phyloP scores from a whole-genome alignment of 2,329 filamentous ascomycete genomes.

The Mycogone perniciosa region DNA sequence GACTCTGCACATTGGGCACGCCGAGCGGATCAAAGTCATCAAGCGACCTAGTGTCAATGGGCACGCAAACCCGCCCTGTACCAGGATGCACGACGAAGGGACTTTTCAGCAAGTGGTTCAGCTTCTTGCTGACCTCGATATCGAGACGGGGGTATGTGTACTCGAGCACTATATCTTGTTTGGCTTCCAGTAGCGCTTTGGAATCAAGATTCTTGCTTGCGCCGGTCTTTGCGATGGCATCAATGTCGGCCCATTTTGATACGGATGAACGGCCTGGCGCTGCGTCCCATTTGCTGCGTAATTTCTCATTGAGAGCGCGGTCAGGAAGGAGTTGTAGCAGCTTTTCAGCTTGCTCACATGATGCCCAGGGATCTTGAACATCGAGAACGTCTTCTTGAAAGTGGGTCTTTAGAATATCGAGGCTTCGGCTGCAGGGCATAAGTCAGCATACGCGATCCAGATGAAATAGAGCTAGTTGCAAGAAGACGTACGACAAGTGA shows the following conservation, averaged over 20 bases:
- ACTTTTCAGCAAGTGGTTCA: slow-evolving; percentile 95
- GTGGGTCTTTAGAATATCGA: slow-evolving; percentile 75
- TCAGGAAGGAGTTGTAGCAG: slow-evolving; percentile 84
- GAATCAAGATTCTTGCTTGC: slow-evolving; percentile 66
- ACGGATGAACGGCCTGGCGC: slow-evolving; percentile 68
- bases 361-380: slow-evolving; percentile 79
- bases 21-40: slow-evolving; percentile 80
- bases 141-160: slow-evolving; percentile 97
- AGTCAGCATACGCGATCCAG: not conserved
- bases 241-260: slow-evolving; percentile 92
- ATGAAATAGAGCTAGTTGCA: not conserved
- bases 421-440: slow-evolving; percentile 56
- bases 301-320: slow-evolving; percentile 64
- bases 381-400: slow-evolving; percentile 78
- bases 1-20: slow-evolving; percentile 81
- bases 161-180: slow-evolving; percentile 92
- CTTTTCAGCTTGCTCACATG: slow-evolving; percentile 62
- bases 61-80: slow-evolving; percentile 90
- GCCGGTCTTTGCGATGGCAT: slow-evolving; percentile 72
- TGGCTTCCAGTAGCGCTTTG: slow-evolving; percentile 72
- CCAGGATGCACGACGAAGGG: slow-evolving; percentile 96
- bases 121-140: slow-evolving; percentile 94
- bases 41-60: slow-evolving; percentile 68
- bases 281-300: slow-evolving; percentile 87
- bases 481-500: slow-evolving; percentile 60